Base-by-base conservation (phyloP, 129 eudicot species). In the carrot (Daucus carota) region DNA sequence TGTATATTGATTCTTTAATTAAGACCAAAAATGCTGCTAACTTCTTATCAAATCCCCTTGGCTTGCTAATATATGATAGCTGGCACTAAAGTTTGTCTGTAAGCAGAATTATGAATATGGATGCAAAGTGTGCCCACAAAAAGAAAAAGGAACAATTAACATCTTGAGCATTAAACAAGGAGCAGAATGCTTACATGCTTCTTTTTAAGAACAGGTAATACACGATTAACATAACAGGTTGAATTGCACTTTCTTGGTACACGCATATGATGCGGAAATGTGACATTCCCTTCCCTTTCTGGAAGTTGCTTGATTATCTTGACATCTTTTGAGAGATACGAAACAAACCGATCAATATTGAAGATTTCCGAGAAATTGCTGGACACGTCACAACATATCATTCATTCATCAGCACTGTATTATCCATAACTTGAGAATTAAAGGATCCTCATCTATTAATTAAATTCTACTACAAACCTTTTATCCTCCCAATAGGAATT, bases 401-500 rank as follows among this genome's bases (percentile, higher is more conserved):
- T 66, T 18, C 17, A 65, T 14, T 14, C 45, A 69, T 10, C n/a
- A 47, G 48, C 36, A 16, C 10, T 29, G 28, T 24, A 24, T 42
- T 28, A 18, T 63, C 10, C 2, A 63, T 62, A 8, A 14, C 42
- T 41, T 31, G 5, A 6, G 46, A 70, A 41, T 22, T 22, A 29
- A 65, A 73, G n/a, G 11, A 45, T 40, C 4, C 3, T 11, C 4
- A 70, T 10, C 9, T 33, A 38, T 1, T 34, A 38, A 69, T 6
- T 32, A 79, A 47, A 41, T 60, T 38, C 13, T 38, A 20, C 13
- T 11, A 76, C 83, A 17, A 72, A 90, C 96, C 96, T 90, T 75
- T 86, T 81, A 80, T 90, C 96, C 81, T 88, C 86, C 96, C 96
- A 90, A 47, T 86, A 90, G 18, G 96, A 90, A 54, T 73, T 68